A percentile compares a stretch with the other conserved stretches of the same genome.
Evolutionary conservation across 1,139 yeast species (phyloP).

Genomic region (Protomyces arabidopsidicola): DNA sequence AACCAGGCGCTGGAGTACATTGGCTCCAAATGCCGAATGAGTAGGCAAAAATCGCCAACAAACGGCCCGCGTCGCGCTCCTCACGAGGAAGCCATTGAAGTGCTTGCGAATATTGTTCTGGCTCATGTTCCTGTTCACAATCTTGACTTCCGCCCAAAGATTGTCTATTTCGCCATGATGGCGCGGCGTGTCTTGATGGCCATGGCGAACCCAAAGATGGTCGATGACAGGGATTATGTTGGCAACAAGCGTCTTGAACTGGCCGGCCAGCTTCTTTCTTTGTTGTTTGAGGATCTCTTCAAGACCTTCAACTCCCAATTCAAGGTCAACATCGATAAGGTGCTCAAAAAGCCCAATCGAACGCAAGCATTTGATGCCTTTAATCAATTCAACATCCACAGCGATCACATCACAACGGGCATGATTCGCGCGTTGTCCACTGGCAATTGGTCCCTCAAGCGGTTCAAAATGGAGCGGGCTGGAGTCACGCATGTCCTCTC

Average conservation of each 20-base stretch:
- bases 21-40: slow-evolving; percentile 77
- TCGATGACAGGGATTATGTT: slow-evolving; percentile 96
- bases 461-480: slow-evolving; percentile 99
- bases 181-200: slow-evolving; percentile 94
- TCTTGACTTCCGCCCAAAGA: slow-evolving; percentile 87
- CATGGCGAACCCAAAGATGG: slow-evolving; percentile 89
- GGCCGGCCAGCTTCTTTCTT: slow-evolving; percentile 95
- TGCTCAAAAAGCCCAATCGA: slow-evolving; percentile 85
- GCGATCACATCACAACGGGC: slow-evolving; percentile 89
- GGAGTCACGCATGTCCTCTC: slow-evolving; percentile 97
- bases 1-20: slow-evolving; percentile 88
- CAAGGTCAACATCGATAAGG: slow-evolving; percentile 89
- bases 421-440: slow-evolving; percentile 94
- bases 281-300: slow-evolving; percentile 91
- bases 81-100: slow-evolving; percentile 94
- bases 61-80: slow-evolving; percentile 74
- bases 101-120: slow-evolving; percentile 90
- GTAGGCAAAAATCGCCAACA: slow-evolving; percentile 38
- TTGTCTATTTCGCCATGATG: slow-evolving; percentile 91
- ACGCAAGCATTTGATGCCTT: slow-evolving; percentile 94
- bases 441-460: slow-evolving; percentile 96
- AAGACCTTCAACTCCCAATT: slow-evolving; percentile 92
- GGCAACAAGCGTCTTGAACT: slow-evolving; percentile 96
- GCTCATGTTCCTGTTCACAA: slow-evolving; percentile 88
- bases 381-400: slow-evolving; percentile 79